Evolutionary conservation across 495 filamentous ascomycete species (phyloP).

Genomic region (Aspergillus coremiiformis): DNA sequence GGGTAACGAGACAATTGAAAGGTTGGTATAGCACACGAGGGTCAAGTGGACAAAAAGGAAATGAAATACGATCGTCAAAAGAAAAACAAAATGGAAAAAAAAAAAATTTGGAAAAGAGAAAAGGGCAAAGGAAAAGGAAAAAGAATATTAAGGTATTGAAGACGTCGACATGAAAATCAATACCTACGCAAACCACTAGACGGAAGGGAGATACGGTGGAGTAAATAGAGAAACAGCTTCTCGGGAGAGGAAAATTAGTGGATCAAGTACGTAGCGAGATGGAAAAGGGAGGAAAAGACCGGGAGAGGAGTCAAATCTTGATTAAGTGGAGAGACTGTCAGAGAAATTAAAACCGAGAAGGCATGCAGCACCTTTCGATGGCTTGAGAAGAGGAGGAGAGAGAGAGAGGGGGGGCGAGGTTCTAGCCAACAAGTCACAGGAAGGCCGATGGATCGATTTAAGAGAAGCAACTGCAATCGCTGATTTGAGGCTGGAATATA

Average conservation of each 20-base stretch:
- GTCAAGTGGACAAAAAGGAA: neutral
- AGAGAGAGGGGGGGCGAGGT: too few relatives aligned
- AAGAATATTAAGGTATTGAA: neutral
- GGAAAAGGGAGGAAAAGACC: constrained; percentile 10
- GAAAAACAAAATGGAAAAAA: too few relatives aligned
- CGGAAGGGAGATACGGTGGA: neutral
- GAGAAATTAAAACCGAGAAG: constrained; percentile 16
- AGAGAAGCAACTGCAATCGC: constrained; percentile 1
- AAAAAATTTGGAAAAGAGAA: too few relatives aligned
- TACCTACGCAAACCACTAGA: neutral
- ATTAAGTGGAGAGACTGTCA: constrained; percentile 13
- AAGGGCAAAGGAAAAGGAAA: neutral
- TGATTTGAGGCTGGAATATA: constrained; percentile 13
- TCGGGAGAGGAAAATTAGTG: constrained; percentile 6
- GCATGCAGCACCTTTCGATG: constrained; percentile 15
- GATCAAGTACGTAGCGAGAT: constrained; percentile 10
- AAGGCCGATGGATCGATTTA: constrained; percentile 16
- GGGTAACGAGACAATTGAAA: neutral
- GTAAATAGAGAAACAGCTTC: constrained; percentile 2
- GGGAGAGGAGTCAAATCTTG: constrained; percentile 3
- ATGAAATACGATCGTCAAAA: too few relatives aligned
- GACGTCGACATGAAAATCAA: neutral
- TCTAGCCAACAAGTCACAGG: constrained; percentile 10
- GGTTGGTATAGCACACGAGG: neutral
- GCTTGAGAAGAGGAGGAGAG: too few relatives aligned